Conservation (phyloP, 2,329 filamentous ascomycete species). For the Periglandula ipomoeae region DNA sequence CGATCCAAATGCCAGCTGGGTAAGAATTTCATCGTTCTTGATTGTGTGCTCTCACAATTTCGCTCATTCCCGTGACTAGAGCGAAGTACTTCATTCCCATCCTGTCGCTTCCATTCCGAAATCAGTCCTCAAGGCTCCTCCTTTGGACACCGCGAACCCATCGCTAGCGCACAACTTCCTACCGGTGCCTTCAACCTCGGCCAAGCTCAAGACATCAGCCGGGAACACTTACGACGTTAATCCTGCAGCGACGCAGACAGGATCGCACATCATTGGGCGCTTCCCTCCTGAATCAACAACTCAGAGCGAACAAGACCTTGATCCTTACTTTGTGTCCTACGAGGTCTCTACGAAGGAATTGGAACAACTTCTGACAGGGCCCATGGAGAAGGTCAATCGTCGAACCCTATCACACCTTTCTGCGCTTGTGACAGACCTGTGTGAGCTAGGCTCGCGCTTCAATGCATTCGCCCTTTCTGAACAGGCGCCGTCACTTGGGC, state of each 20-base stretch:
- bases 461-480: slow-evolving; percentile 96
- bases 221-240: slow-evolving; percentile 25
- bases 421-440: slow-evolving; percentile 75
- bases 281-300: slow-evolving; percentile 74
- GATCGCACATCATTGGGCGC: slow-evolving; percentile 58
- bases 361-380: slow-evolving; percentile 78
- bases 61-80: slow-evolving; percentile 40
- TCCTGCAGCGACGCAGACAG: slow-evolving; percentile 28
- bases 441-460: slow-evolving; percentile 89
- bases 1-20: slow-evolving; percentile 98
- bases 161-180: slow-evolving; percentile 79
- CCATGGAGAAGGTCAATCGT: slow-evolving; percentile 94
- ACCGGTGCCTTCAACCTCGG: slow-evolving; percentile 74
- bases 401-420: slow-evolving; percentile 80
- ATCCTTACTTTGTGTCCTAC: slow-evolving; percentile 92
- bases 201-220: slow-evolving; percentile 63
- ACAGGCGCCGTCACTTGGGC: slow-evolving; percentile 75
- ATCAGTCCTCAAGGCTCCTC: slow-evolving; percentile 89
- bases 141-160: slow-evolving; percentile 87
- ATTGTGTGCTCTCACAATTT: slow-evolving; percentile 9
- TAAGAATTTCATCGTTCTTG: slow-evolving; percentile 31
- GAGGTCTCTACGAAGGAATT: slow-evolving; percentile 88
- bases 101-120: slow-evolving; percentile 89
- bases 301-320: slow-evolving; percentile 80
- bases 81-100: slow-evolving; percentile 87